phyloP scores from a whole-genome alignment of 139 green algal species.

The Yamagishiella unicocca region DNA sequence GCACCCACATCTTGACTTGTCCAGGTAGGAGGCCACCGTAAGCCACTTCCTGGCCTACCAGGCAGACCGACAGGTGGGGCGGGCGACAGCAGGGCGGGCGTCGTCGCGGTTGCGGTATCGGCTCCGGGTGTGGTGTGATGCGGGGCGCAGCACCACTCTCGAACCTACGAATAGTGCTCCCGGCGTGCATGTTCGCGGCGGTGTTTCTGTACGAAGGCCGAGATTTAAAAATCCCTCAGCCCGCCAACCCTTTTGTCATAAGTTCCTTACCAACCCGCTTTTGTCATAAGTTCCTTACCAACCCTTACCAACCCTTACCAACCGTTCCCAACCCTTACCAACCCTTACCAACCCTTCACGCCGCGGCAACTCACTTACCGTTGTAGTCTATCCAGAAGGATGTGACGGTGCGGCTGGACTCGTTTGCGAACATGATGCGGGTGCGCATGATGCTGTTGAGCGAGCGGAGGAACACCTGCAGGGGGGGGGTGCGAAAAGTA shows the following conservation, averaged over 20 bases:
- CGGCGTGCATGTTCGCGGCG: background rate
- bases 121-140: slow-evolving; percentile 38
- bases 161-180: background rate
- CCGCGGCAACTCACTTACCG: slow-evolving; percentile 6
- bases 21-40: background rate
- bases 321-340: background rate
- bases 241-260: no score
- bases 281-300: background rate
- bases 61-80: no score
- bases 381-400: slow-evolving; percentile 66
- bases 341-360: background rate
- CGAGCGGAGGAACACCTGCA: slow-evolving; percentile 37
- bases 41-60: background rate
- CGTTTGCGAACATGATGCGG: slow-evolving; percentile 60
- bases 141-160: background rate
- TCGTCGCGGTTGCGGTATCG: background rate
- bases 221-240: background rate
- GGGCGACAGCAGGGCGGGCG: background rate
- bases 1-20: slow-evolving; percentile 43
- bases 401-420: slow-evolving; percentile 8
- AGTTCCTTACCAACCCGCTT: no score
- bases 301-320: background rate
- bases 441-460: slow-evolving; percentile 14
- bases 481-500: background rate
- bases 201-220: background rate